Evolutionary conservation across 2,329 filamentous ascomycete species (phyloP), one percentile per base, ranked within the genome.

Genomic region (Fusarium algeriense): DNA sequence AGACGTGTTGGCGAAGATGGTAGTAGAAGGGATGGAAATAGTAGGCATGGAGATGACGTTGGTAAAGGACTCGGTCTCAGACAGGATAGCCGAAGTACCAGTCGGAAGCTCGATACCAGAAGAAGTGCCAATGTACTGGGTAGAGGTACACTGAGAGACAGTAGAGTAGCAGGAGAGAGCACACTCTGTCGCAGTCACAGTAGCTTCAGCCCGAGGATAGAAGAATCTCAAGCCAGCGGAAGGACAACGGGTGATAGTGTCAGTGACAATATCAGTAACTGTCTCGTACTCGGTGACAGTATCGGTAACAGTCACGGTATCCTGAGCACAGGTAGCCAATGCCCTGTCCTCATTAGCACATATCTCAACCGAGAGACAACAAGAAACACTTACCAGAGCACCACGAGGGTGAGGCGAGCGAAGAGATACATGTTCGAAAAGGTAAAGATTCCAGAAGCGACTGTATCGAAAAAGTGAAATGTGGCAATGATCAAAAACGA

Each of bases 241-340:
- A 9, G 48, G 20, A 26, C 48, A 50, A n/a, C 4, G 6, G 2
- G 48, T 26, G 32, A 37, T 13, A 5, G 20, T 46, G 17, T 30
- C 45, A 6, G 45, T 48, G 13, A 48, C 28, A 5, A 26, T 49
- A 49, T 35, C 30, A 35, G 48, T 50, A 30, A 50, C 48, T 5
- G 48, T 50, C 8, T 23, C 23, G 23, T 23, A 6, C 23, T 23
- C 23, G 23, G 23, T 30, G 30, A 30, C 30, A 11, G 30, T 30
- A 30, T 73, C 71, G 11, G 78, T 80, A 23, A 81, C 75, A 12
- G 80, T 82, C 10, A 79, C 64, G 5, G 79, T 78, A 7, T 74
- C 70, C 34, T 73, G 69, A 8, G 79, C 78, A 23, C 26, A 58
- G 20, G 69, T 77, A 20, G 75, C 35, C 37, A 69, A 62, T 6